phyloP scores from a whole-genome alignment of 1,284 basidiomycete genomes.

The Tilletia setariae region DNA sequence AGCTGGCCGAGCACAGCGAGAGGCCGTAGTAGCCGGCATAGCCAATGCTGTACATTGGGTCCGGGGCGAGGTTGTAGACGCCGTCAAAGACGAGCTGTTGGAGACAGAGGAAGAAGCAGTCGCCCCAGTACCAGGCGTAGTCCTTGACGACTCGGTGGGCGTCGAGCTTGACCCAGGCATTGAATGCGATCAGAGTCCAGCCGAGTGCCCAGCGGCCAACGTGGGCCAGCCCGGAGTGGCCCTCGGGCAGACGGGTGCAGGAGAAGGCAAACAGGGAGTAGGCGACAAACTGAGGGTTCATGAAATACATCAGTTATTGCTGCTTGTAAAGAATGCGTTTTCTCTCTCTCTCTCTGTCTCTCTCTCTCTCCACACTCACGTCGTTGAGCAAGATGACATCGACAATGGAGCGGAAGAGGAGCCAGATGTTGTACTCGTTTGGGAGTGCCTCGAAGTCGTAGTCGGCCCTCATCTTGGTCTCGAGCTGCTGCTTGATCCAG shows the following conservation, averaged over 20 bases:
- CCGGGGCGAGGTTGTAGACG: conserved; percentile 84
- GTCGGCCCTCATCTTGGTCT: conserved; percentile 85
- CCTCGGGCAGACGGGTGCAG: conserved; percentile 72
- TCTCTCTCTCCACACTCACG: too few species aligned
- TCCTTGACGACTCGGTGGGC: conserved; percentile 92
- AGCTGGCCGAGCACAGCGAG: conserved; percentile 81
- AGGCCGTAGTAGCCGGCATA: conserved; percentile 76
- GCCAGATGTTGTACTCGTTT: conserved; percentile 63
- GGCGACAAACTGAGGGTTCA: conserved; percentile 78
- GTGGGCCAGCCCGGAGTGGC: conserved; percentile 71
- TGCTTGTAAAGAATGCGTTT: too few species aligned
- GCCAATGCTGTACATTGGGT: conserved; percentile 89
- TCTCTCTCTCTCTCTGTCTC: too few species aligned
- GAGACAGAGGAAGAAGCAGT: conserved; percentile 78
- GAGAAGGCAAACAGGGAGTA: conserved; percentile 83
- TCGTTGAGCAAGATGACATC: conserved; percentile 88
- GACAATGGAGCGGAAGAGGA: conserved; percentile 85
- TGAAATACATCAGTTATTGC: too few species aligned
- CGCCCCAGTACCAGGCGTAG: conserved; percentile 86
- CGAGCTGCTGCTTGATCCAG: conserved; percentile 83
- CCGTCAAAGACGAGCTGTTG: conserved; percentile 90
- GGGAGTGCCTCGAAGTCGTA: conserved; percentile 73
- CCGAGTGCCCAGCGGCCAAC: conserved; percentile 83
- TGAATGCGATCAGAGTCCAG: conserved; percentile 81
- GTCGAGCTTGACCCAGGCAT: conserved; percentile 97